A percentile compares a stretch with the other conserved stretches of the same genome.
These are phyloP conservation scores for Cutaneotrichosporon dermatis DNA, from an alignment of 1,284 basidiomycete genomes.

Conservation along the genomic window DNA sequence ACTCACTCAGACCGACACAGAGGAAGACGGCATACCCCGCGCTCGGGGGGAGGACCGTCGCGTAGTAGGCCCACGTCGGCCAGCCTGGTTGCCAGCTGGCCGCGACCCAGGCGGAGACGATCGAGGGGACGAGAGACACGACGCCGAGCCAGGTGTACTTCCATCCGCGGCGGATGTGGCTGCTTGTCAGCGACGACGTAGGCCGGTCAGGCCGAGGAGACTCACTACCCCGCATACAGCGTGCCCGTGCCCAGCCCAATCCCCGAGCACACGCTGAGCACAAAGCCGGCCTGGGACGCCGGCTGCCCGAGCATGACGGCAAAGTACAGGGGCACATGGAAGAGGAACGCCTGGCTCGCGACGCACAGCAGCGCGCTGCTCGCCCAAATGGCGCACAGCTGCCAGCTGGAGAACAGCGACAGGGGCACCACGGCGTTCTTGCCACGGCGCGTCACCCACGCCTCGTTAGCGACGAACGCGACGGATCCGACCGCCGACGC, in stretches of 20 bases:
- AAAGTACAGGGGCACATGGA: conserved; percentile 45
- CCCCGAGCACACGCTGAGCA: conserved; percentile 66
- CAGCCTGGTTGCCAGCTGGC: conserved; percentile 35
- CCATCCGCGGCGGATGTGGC: conserved; percentile 43
- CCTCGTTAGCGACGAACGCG: conserved; percentile 68
- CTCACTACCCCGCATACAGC: conserved; percentile 77
- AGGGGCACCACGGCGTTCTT: conserved; percentile 62
- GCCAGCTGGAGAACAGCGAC: conserved; percentile 64
- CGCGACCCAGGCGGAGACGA: conserved; percentile 33
- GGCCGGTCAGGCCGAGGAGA: no score
- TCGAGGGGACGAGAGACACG: conserved; percentile 33
- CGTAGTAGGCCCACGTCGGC: conserved; percentile 41
- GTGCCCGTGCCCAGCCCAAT: conserved; percentile 75
- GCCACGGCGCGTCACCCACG: conserved; percentile 61
- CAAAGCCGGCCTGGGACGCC: conserved; percentile 48
- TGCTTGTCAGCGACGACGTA: conserved; percentile 16
- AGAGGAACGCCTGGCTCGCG: conserved; percentile 62
- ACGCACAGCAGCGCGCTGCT: conserved; percentile 57
- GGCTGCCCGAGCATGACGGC: conserved; percentile 41
- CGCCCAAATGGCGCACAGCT: conserved; percentile 53
- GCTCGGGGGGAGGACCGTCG: conserved; percentile 39
- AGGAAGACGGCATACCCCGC: conserved; percentile 48
- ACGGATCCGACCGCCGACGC: conserved; percentile 55
- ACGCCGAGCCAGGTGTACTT: conserved; percentile 38
- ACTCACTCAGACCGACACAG: conserved; percentile 39